Conservation (phyloP, 2,329 filamentous ascomycete genomes). For the Talaromyces sp. region DNA sequence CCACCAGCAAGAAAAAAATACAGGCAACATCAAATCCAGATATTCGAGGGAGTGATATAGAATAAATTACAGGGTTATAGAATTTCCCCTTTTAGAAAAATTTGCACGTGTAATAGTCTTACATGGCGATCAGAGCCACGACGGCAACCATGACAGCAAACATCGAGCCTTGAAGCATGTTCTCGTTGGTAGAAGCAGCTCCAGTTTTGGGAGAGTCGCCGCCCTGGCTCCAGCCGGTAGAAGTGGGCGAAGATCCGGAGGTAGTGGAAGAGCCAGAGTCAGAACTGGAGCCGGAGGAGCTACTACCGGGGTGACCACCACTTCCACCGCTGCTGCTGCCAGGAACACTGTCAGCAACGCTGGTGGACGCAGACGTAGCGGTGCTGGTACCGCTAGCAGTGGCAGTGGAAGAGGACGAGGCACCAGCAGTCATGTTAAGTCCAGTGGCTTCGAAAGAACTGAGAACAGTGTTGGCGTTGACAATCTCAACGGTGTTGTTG, state of each 20-base stretch:
- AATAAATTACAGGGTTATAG: conserved; percentile 2
- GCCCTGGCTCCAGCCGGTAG: conserved; percentile 28
- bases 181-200: conserved; percentile 31
- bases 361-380: conserved; percentile 3
- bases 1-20: not conserved
- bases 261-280: conserved; percentile 3
- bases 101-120: not conserved
- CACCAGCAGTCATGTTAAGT: conserved; percentile 57
- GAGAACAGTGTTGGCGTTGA: conserved; percentile 67
- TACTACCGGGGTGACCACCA: conserved; percentile 12
- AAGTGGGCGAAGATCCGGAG: conserved; percentile 1
- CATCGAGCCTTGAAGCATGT: conserved; percentile 34
- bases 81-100: not conserved
- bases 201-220: conserved; percentile 14
- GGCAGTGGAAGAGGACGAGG: not conserved
- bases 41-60: conserved; percentile 1
- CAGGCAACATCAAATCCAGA: not conserved
- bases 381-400: not conserved
- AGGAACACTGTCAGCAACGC: conserved; percentile 24
- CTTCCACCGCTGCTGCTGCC: conserved; percentile 25
- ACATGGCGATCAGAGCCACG: conserved; percentile 38
- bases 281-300: conserved; percentile 14
- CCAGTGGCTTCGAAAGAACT: conserved; percentile 78
- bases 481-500: conserved; percentile 72
- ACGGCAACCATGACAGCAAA: conserved; percentile 43